phyloP scores from a whole-genome alignment of 495 filamentous ascomycete species.

The Neurospora sp. region DNA sequence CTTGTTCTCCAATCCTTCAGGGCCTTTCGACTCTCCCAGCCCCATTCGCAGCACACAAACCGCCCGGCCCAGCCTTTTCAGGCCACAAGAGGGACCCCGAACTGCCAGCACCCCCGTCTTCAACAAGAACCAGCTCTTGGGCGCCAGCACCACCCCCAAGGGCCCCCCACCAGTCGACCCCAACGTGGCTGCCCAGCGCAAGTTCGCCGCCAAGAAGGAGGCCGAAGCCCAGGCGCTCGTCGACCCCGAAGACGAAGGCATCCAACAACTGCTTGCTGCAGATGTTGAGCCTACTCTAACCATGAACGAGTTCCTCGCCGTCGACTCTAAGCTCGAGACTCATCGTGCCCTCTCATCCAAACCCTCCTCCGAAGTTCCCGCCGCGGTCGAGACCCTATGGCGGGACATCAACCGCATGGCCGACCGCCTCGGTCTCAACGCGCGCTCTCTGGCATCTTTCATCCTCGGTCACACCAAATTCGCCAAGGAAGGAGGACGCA shows the following conservation, averaged over 20 bases:
- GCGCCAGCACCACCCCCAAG: constrained; percentile 9
- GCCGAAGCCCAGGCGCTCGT: constrained; percentile 39
- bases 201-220: constrained; percentile 35
- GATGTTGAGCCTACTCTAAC: constrained; percentile 39
- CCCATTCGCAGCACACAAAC: constrained; percentile 48
- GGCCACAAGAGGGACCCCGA: constrained; percentile 39
- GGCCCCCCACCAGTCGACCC: constrained; percentile 19
- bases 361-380: constrained; percentile 46
- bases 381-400: constrained; percentile 63
- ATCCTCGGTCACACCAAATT: constrained; percentile 51
- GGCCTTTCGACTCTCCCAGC: constrained; percentile 67
- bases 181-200: constrained; percentile 30
- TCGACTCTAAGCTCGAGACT: constrained; percentile 16
- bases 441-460: constrained; percentile 63
- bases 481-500: constrained; percentile 38
- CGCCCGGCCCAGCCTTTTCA: constrained; percentile 31
- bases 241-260: constrained; percentile 48
- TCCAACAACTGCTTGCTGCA: constrained; percentile 38
- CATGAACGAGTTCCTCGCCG: constrained; percentile 47
- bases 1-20: constrained; percentile 47
- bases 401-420: constrained; percentile 95
- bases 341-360: not conserved
- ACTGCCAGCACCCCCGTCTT: constrained; percentile 49
- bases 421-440: constrained; percentile 82
- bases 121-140: constrained; percentile 17